Evolutionary conservation across 371 early-diverging fungal genomes (phyloP), one percentile per base, ranked within the genome.

Genomic region (Mucor lusitanicus): DNA sequence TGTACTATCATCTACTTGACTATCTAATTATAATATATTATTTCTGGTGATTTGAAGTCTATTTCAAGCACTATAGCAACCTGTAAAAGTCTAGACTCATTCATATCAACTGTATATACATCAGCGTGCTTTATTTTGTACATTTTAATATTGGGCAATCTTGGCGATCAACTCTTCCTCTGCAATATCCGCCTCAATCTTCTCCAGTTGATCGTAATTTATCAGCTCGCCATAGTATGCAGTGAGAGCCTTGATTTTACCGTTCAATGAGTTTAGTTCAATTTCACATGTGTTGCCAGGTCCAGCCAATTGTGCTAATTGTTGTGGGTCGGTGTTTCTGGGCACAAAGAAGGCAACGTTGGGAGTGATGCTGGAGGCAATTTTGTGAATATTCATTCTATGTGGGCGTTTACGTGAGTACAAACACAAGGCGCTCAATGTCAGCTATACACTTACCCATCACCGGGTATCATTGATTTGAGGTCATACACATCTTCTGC

Each of bases 331-430:
- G 44, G 90, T 86, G 75, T 94, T 95, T 21, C 92, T 84, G 9
- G 98, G 97, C 67, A 97, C 74, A 80, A 89, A 98, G 69, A 91
- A 93, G 5, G 88, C 91, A 54, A 97, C 86, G 58, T 95, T 92
- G 2, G 74, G 79, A 0, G 95, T 87, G 27, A 96, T 88, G 46
- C 77, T 66, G 7, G 78, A 71, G 6, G 94, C 88, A n/a, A 84
- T 66, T 25, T 86, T 71, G 72, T 88, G 87, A 37, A 96, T 82
- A 15, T 85, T 70, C 30, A 85, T 67, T 1, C 90, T 88, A 77
- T 7, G 19, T 17, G 30, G 33, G 25, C 9, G 13, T 23, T 3
- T 4, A 53, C 13, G 13, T 25, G 13, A 3, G 7, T 25, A 27
- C 23, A 44, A 19, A 19, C 3, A 60, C 8, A 15, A n/a, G 19